phyloP scores from a whole-genome alignment of 768 basidiomycete genomes.

The Sarcodon sp. region DNA sequence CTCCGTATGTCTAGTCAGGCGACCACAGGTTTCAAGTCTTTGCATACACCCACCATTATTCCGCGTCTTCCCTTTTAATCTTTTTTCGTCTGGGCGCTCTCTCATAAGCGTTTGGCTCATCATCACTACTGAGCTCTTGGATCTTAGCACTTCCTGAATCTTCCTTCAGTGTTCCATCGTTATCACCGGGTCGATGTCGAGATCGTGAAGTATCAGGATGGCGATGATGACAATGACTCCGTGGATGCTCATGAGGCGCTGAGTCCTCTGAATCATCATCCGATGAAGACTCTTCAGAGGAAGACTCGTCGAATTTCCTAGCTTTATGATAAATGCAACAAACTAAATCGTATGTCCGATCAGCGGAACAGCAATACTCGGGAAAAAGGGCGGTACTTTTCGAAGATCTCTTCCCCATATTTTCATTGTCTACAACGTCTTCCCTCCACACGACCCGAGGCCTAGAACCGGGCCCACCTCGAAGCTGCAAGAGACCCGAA shows the following conservation, averaged over 20 bases:
- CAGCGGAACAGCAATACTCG: not conserved
- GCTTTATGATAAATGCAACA: conserved; percentile 94
- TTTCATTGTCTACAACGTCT: conserved; percentile 85
- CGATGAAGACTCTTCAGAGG: conserved; percentile 42
- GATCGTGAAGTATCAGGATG: conserved; percentile 2
- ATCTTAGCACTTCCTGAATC: conserved; percentile 10
- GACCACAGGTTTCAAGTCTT: not conserved
- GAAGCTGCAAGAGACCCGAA: conserved; percentile 45
- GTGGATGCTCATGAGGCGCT: conserved; percentile 10
- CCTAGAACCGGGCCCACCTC: conserved; percentile 29
- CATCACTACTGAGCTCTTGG: conserved; percentile 12
- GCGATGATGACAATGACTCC: conserved; percentile 4
- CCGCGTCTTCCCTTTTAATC: conserved; percentile 9
- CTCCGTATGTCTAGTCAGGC: too few species aligned
- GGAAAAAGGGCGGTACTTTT: conserved; percentile 54
- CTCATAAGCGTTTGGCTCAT: conserved; percentile 23
- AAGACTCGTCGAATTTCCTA: conserved; percentile 71
- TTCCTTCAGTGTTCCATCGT: conserved; percentile 7
- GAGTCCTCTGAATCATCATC: conserved; percentile 31
- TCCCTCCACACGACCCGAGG: conserved; percentile 72
- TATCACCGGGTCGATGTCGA: conserved; percentile 4
- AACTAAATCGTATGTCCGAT: conserved; percentile 31
- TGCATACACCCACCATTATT: conserved; percentile 2
- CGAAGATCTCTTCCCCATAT: conserved; percentile 78
- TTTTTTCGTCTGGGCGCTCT: conserved; percentile 13